A percentile compares a stretch with the other conserved stretches of the same genome.
Conservation (phyloP, 495 filamentous ascomycete species). For the Neurospora tetrasperma region DNA sequence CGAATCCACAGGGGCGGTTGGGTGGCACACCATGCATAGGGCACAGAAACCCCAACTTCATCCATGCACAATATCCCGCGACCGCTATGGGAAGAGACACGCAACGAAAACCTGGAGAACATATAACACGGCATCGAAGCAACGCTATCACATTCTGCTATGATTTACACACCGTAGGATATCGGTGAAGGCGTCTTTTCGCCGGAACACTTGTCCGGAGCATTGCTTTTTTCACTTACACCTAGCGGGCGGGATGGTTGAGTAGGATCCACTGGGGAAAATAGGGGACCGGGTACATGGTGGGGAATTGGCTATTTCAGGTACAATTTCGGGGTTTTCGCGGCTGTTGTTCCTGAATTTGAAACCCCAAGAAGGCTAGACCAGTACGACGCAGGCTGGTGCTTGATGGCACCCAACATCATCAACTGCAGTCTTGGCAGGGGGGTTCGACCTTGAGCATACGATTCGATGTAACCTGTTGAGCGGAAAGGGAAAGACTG, state of each 20-base stretch:
- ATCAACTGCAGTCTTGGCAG: background rate
- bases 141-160: background rate
- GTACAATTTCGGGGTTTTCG: background rate
- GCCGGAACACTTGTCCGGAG: background rate
- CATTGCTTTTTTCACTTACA: background rate
- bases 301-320: background rate
- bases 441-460: background rate
- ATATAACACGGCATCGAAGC: too few relatives aligned
- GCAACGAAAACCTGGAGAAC: background rate
- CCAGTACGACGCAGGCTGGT: background rate
- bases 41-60: background rate
- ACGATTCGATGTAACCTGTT: background rate
- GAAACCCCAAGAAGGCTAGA: background rate
- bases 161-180: background rate
- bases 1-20: background rate
- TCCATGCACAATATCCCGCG: background rate
- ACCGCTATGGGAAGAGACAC: background rate
- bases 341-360: background rate
- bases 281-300: background rate
- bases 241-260: background rate
- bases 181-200: background rate
- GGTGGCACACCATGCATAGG: background rate
- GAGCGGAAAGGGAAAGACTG: background rate
- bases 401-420: background rate
- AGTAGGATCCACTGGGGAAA: background rate